Evolutionary conservation across 345 rosid species (phyloP), one percentile per base, ranked within the genome.

Genomic region (Moringa oleifera): DNA sequence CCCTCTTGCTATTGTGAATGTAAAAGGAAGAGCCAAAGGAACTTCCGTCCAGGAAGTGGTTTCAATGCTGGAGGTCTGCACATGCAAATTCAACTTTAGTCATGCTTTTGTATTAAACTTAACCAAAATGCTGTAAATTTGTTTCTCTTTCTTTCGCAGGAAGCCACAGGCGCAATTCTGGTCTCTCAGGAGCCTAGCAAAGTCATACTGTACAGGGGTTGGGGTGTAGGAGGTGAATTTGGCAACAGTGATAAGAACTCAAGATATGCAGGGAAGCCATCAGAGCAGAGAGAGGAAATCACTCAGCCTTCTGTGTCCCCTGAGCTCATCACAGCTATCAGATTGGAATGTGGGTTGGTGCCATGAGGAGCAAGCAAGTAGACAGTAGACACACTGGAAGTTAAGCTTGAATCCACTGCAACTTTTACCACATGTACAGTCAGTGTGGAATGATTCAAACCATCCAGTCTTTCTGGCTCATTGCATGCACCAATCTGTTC

Each of bases 171-270:
- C 20, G 87, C 89, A 11, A 56, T 88, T 69, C 72, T 93, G 22
- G 81, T 90, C 62, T 93, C 96, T 51, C 98, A 80, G 77, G 98
- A 90, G 83, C 96, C 97, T 51, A 86, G 80, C 78, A 93, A 88
- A 76, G 84, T 93, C 51, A 88, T 90, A 72, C 85, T 90, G 16
- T 93, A 90, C 75, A 69, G 94, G 12, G 94, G 96, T 61, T 90
- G 97, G 97, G 97, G 91, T 0, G 90, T 85, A 36, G 84, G 75
- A 53, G 84, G 65, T 49, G 88, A 78, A 58, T 70, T 76, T 10
- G 66, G 55, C 49, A 55, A n/a, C 59, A 65, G 64, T 20, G 25
- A 65, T 57, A 62, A 37, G 63, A 58, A 59, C 25, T 53, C 23
- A 7, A 69, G 18, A 58, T 70, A 64, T 21, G 61, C 57, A 13